Conservation (phyloP, 805 yeast species). For the Wickerhamiella hasegawae region DNA sequence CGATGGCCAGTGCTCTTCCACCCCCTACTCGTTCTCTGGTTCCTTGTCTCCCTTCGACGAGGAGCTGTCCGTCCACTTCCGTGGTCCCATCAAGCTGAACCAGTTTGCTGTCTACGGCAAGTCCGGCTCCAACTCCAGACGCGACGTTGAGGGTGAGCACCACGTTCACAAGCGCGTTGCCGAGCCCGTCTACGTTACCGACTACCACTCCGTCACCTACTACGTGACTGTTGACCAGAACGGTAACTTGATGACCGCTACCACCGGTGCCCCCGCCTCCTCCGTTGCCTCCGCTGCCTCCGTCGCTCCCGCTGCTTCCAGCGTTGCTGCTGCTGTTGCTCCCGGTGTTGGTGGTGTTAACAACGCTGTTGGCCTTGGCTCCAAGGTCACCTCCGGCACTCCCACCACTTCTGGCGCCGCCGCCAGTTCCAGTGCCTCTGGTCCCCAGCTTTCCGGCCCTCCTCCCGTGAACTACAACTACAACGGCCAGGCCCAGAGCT, state of each 20-base stretch:
- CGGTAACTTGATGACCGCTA: constrained; percentile 11
- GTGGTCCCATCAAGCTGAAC: constrained; percentile 69
- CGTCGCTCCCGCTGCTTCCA: not conserved
- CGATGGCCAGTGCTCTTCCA: constrained; percentile 53
- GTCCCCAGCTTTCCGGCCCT: constrained; percentile 18
- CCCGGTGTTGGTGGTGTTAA: not conserved
- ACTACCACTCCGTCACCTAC: constrained; percentile 53
- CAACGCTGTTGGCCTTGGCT: not conserved
- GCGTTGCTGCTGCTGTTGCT: not conserved
- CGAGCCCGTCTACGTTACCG: constrained; percentile 47
- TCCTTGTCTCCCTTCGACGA: constrained; percentile 66
- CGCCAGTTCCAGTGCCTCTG: constrained; percentile 10
- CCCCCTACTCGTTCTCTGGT: constrained; percentile 46
- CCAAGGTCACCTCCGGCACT: not conserved
- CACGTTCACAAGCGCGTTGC: constrained; percentile 42
- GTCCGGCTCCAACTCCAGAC: constrained; percentile 37
- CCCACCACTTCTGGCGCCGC: constrained; percentile 2
- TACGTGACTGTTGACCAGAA: constrained; percentile 17
- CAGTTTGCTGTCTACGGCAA: constrained; percentile 79
- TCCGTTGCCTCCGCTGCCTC: not conserved
- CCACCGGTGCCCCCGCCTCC: constrained; percentile 6
- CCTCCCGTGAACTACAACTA: constrained; percentile 14
- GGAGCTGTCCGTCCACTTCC: constrained; percentile 75
- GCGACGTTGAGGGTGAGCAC: constrained; percentile 28
- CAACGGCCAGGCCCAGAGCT: constrained; percentile 13